These are phyloP conservation scores for Cladosporium phlei DNA, from an alignment of 2,329 filamentous ascomycete genomes.

Conservation along the genomic window DNA sequence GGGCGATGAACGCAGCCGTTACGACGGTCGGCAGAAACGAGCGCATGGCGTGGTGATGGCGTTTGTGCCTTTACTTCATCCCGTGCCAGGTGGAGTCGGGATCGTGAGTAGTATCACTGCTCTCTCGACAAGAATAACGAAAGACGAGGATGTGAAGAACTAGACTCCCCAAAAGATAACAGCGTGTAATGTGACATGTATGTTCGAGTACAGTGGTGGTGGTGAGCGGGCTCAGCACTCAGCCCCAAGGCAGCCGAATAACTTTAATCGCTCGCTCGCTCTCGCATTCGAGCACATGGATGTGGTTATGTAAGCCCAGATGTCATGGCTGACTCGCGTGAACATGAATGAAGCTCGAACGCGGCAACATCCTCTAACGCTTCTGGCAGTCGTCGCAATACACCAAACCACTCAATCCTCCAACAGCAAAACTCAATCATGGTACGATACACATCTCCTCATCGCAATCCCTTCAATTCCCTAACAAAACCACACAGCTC, in stretches of 20 bases:
- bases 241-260: conserved; percentile 4
- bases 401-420: no score
- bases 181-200: not conserved
- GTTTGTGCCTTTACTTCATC: not conserved
- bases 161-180: not conserved
- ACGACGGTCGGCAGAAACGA: conserved; percentile 7
- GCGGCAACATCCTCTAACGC: no score
- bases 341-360: no score
- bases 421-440: no score
- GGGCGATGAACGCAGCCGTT: conserved; percentile 7
- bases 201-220: not conserved
- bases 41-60: conserved; percentile 3
- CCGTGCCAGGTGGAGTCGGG: not conserved
- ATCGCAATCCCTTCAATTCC: conserved; percentile 26
- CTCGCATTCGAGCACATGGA: not conserved
- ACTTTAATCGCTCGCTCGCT: conserved; percentile 1
- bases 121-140: conserved; percentile 2
- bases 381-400: no score
- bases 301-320: not conserved
- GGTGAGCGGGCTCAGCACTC: not conserved
- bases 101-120: not conserved
- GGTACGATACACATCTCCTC: no score
- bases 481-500: conserved; percentile 42
- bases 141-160: no score
- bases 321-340: no score